A percentile compares a stretch with the other conserved stretches of the same genome.
Conservation (phyloP, 768 basidiomycete genomes). For the Lanmaoa pseudosensibilis region DNA sequence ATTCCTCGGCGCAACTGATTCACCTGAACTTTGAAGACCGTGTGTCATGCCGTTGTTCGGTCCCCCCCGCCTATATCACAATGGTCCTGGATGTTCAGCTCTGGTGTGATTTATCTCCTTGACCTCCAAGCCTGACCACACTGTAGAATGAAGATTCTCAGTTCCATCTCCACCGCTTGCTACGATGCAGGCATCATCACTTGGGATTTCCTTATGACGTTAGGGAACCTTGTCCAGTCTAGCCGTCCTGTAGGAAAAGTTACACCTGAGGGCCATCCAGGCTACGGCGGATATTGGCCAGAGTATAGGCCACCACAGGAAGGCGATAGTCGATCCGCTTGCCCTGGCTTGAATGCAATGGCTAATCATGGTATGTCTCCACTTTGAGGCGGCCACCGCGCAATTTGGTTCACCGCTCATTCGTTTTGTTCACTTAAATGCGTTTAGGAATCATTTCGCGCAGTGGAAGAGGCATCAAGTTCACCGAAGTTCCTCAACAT, state of each 20-base stretch:
- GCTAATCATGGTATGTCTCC: conserved; percentile 71
- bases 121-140: neutral
- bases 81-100: neutral
- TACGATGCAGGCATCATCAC: neutral
- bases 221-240: conserved; percentile 14
- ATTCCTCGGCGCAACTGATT: neutral
- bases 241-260: conserved; percentile 48
- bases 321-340: conserved; percentile 70
- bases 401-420: neutral
- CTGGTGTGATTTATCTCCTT: neutral
- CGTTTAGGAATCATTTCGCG: conserved; percentile 46
- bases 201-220: conserved; percentile 16
- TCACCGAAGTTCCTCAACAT: conserved; percentile 46
- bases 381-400: too few relatives aligned
- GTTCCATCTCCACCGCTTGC: conserved; percentile 1
- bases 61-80: conserved; percentile 5
- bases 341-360: conserved; percentile 77
- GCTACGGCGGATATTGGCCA: conserved; percentile 69
- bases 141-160: conserved; percentile 10
- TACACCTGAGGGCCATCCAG: conserved; percentile 53
- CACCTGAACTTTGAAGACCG: neutral
- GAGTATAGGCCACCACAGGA: conserved; percentile 56
- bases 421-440: too few relatives aligned
- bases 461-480: conserved; percentile 70
- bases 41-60: neutral